Percentiles rank a stretch among this genome's conserved stretches.
phyloP scores from a whole-genome alignment of 2,329 filamentous ascomycete genomes.

The Penicillium sp. region DNA sequence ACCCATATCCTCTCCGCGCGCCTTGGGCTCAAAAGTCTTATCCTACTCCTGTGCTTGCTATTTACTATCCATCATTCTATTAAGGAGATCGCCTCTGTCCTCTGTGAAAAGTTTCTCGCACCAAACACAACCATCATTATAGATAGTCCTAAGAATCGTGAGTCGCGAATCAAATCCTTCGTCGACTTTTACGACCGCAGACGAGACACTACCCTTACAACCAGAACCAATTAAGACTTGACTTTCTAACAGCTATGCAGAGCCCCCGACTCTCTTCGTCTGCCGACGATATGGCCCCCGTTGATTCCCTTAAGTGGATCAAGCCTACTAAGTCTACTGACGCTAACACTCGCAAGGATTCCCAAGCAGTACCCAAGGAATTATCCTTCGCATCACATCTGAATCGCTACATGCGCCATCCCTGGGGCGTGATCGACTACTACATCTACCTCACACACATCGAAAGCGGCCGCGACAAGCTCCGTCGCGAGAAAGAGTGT shows the following conservation, averaged over 20 bases:
- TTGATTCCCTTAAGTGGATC: background rate
- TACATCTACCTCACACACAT: slow-evolving; percentile 30
- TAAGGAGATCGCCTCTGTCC: background rate
- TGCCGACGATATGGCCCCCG: background rate
- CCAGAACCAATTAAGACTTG: background rate
- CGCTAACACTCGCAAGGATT: background rate
- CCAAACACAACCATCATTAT: background rate
- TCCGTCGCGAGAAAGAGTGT: slow-evolving; percentile 20
- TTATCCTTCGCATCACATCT: background rate
- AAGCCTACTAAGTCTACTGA: background rate
- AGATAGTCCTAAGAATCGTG: background rate
- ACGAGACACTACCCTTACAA: background rate
- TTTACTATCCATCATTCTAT: background rate
- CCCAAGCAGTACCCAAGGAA: background rate
- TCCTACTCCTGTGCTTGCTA: background rate
- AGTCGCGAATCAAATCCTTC: slow-evolving; percentile 1
- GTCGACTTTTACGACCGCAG: background rate
- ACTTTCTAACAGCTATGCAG: background rate
- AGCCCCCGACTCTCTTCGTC: background rate
- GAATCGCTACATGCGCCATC: slow-evolving; percentile 15
- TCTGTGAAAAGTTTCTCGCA: background rate
- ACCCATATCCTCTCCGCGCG: background rate
- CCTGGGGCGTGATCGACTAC: slow-evolving; percentile 34
- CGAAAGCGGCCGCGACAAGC: slow-evolving; percentile 20
- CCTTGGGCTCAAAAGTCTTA: background rate